phyloP scores from a whole-genome alignment of 495 filamentous ascomycete species.

The Penicillium cosmopolitanum region DNA sequence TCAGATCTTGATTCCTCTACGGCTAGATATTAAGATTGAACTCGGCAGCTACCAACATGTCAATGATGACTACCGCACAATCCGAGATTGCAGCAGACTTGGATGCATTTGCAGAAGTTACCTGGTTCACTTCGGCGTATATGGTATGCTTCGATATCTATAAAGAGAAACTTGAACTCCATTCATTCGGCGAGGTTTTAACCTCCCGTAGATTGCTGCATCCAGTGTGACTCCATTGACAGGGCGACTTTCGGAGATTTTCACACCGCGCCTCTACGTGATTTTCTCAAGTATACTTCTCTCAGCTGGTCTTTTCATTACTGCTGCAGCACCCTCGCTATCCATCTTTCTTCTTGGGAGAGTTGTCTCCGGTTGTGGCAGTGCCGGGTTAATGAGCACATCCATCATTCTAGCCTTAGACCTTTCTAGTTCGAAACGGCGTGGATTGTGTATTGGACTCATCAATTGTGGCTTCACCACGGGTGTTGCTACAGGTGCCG shows the following conservation, averaged over 20 bases:
- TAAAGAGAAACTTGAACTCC: no score
- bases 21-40: background rate
- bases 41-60: constrained; percentile 67
- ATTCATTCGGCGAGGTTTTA: constrained; percentile 4
- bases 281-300: constrained; percentile 59
- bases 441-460: constrained; percentile 72
- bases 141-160: constrained; percentile 36
- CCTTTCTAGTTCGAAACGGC: constrained; percentile 60
- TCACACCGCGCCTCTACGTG: constrained; percentile 64
- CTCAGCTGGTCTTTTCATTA: constrained; percentile 63
- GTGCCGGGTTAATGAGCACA: constrained; percentile 67
- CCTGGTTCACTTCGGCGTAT: constrained; percentile 78
- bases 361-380: constrained; percentile 64
- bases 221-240: constrained; percentile 67
- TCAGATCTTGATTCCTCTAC: background rate
- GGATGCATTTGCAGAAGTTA: constrained; percentile 68
- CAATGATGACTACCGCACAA: constrained; percentile 75
- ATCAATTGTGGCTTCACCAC: constrained; percentile 68
- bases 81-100: constrained; percentile 71
- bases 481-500: constrained; percentile 70
- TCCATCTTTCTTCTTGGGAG: constrained; percentile 67
- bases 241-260: constrained; percentile 69
- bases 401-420: constrained; percentile 72
- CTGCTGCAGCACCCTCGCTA: constrained; percentile 58
- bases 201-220: constrained; percentile 59